Evolutionary conservation across 352 stramenopile genomes (phyloP).

Genomic region (Phytophthora pseudosyringae): DNA sequence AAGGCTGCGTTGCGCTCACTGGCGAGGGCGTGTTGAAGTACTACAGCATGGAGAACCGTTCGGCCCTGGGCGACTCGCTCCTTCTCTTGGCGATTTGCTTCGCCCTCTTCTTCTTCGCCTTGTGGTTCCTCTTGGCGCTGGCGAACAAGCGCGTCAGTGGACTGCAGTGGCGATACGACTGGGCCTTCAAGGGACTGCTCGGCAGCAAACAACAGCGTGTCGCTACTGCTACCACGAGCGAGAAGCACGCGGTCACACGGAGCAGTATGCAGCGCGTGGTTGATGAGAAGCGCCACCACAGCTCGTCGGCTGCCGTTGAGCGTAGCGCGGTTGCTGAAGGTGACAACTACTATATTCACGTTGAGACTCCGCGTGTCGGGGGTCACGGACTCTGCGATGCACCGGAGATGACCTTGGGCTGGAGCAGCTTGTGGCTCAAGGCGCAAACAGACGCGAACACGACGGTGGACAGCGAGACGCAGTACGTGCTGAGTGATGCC

Average conservation of each 20-base stretch:
- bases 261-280: conserved; percentile 11
- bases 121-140: conserved; percentile 38
- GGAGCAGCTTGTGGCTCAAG: conserved; percentile 41
- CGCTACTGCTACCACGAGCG: neutral
- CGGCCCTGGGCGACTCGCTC: conserved; percentile 39
- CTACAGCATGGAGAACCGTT: conserved; percentile 51
- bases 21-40: conserved; percentile 51
- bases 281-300: conserved; percentile 20
- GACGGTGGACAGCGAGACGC: neutral
- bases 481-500: conserved; percentile 33
- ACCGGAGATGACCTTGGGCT: conserved; percentile 32
- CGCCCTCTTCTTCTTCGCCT: conserved; percentile 41
- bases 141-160: conserved; percentile 32
- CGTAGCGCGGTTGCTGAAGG: neutral
- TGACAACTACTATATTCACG: conserved; percentile 44
- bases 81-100: conserved; percentile 49
- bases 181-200: conserved; percentile 26
- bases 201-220: conserved; percentile 20
- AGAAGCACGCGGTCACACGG: conserved; percentile 13
- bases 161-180: conserved; percentile 42
- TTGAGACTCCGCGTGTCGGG: conserved; percentile 38
- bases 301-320: conserved; percentile 9
- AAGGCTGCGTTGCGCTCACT: conserved; percentile 43
- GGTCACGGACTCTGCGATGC: conserved; percentile 20
- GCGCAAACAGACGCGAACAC: conserved; percentile 10